Evolutionary conservation across 768 basidiomycete genomes (phyloP).

Genomic region (Trichaptum fuscoviolaceum): DNA sequence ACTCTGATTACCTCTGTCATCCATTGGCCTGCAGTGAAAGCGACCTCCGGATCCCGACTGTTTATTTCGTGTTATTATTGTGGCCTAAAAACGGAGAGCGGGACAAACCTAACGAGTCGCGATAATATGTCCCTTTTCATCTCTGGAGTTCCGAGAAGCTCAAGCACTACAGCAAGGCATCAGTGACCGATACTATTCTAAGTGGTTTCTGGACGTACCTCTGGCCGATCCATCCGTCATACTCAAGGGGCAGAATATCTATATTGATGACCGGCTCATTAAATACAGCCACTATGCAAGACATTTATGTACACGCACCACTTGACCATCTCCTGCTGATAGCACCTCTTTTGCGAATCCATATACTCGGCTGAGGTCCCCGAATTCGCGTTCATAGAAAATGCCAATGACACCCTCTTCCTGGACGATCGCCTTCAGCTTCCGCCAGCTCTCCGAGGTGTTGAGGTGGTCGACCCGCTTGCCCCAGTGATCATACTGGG

Average conservation of each 20-base stretch:
- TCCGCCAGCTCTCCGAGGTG: conserved; percentile 71
- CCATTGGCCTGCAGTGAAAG: conserved; percentile 78
- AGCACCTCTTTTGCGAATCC: conserved; percentile 63
- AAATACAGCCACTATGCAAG: background rate
- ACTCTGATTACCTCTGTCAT: conserved; percentile 60
- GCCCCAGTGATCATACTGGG: conserved; percentile 76
- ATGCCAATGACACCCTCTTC: conserved; percentile 63
- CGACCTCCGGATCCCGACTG: conserved; percentile 55
- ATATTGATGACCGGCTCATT: background rate
- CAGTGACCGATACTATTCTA: background rate
- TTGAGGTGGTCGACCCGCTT: conserved; percentile 56
- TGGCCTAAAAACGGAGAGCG: background rate
- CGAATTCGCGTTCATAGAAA: conserved; percentile 59
- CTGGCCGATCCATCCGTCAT: conserved; percentile 80
- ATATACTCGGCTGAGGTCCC: conserved; percentile 55
- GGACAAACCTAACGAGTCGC: conserved; percentile 51
- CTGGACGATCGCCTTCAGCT: conserved; percentile 55
- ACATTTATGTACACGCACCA: conserved; percentile 32
- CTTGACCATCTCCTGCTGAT: conserved; percentile 58
- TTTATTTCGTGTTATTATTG: background rate
- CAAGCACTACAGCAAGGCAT: conserved; percentile 40
- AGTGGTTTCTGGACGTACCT: conserved; percentile 25
- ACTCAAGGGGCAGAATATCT: conserved; percentile 69
- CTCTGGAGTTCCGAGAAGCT: conserved; percentile 52
- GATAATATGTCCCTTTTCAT: conserved; percentile 57